These are phyloP conservation scores for Collybiopsis luxurians DNA, from an alignment of 768 basidiomycete species.

Conservation along the genomic window DNA sequence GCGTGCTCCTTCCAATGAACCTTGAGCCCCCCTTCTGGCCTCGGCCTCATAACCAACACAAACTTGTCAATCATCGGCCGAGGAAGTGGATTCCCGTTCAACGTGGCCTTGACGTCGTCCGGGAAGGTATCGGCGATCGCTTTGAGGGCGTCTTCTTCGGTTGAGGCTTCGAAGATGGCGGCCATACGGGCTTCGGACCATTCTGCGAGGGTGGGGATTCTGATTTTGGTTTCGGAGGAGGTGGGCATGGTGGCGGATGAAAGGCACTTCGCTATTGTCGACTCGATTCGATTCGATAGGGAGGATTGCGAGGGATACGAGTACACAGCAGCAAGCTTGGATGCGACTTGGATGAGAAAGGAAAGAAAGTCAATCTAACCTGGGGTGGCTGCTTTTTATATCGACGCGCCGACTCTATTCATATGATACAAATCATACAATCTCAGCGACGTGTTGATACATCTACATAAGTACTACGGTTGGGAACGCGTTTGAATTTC, in stretches of 20 bases:
- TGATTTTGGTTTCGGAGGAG: neutral
- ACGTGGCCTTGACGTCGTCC: slow-evolving; percentile 31
- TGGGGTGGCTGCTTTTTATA: too few species aligned
- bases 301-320: neutral
- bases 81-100: slow-evolving; percentile 43
- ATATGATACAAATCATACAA: too few species aligned
- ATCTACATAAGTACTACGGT: too few species aligned
- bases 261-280: too few species aligned
- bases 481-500: too few species aligned
- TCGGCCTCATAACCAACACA: slow-evolving; percentile 40
- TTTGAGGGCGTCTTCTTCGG: slow-evolving; percentile 37
- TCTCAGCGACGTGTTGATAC: too few species aligned
- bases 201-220: slow-evolving; percentile 40
- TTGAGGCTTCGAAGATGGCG: slow-evolving; percentile 47
- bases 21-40: slow-evolving; percentile 35
- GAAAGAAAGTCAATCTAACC: too few species aligned
- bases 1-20: slow-evolving; percentile 49
- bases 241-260: neutral
- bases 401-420: too few species aligned
- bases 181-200: slow-evolving; percentile 52
- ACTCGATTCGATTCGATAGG: slow-evolving; percentile 3
- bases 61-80: slow-evolving; percentile 38
- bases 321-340: neutral
- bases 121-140: slow-evolving; percentile 48
- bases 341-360: neutral